These are phyloP conservation scores for Onygenales sp. DNA, from an alignment of 2,329 filamentous ascomycete genomes.

Conservation along the genomic window DNA sequence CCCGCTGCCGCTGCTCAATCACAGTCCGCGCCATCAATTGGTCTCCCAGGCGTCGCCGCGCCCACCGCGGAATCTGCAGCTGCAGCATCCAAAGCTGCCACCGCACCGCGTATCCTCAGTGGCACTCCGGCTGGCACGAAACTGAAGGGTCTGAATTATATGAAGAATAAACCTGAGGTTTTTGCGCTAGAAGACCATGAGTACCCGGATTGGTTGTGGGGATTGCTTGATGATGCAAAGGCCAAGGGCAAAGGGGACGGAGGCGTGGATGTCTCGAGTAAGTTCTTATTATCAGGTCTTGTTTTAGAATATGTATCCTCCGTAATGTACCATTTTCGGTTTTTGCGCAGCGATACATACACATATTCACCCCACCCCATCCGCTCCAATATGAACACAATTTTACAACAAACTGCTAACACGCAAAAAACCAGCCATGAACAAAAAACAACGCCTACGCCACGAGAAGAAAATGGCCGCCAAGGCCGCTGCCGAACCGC, in stretches of 20 bases:
- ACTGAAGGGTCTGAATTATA: slow-evolving; percentile 36
- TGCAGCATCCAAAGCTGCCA: background rate
- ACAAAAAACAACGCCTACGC: slow-evolving; percentile 38
- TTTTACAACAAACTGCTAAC: background rate
- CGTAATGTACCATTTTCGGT: slow-evolving; percentile 14
- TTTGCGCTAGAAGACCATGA: slow-evolving; percentile 37
- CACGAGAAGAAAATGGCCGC: slow-evolving; percentile 39
- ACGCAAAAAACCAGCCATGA: slow-evolving; percentile 28
- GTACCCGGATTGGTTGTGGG: slow-evolving; percentile 41
- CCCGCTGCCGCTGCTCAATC: background rate
- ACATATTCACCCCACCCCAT: background rate
- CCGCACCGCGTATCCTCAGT: slow-evolving; percentile 20
- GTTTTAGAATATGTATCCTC: background rate
- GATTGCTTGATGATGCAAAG: slow-evolving; percentile 27
- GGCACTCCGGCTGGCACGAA: slow-evolving; percentile 31
- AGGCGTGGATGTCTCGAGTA: slow-evolving; percentile 22
- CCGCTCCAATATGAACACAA: background rate
- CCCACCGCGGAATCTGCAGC: slow-evolving; percentile 5
- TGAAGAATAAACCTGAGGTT: slow-evolving; percentile 37
- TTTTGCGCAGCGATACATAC: background rate
- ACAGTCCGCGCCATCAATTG: slow-evolving; percentile 3
- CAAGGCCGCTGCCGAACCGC: slow-evolving; percentile 27
- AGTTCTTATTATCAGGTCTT: background rate
- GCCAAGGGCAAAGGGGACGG: slow-evolving; percentile 22
- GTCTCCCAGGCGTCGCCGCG: slow-evolving; percentile 9